These are phyloP conservation scores for Globisporangium cystogenes DNA, from an alignment of 352 stramenopile species.

Conservation along the genomic window DNA sequence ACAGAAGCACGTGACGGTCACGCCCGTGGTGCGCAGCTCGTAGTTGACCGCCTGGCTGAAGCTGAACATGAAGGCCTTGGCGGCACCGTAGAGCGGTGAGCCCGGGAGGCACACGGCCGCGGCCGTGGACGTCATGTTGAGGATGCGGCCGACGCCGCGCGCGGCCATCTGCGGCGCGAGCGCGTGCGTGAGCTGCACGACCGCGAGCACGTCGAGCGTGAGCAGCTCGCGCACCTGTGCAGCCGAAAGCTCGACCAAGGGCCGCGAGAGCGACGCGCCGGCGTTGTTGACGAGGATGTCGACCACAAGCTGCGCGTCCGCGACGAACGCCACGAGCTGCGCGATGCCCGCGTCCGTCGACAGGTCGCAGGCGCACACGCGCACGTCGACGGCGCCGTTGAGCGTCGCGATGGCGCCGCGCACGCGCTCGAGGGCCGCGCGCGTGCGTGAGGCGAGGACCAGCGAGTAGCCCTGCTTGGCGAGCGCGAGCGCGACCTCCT, in stretches of 20 bases:
- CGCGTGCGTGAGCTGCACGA: conserved; percentile 42
- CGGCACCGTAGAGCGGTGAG: conserved; percentile 57
- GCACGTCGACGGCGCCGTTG: conserved; percentile 45
- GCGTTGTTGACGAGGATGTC: conserved; percentile 88
- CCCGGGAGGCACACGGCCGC: conserved; percentile 39
- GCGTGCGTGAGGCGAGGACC: conserved; percentile 50
- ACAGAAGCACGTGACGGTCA: conserved; percentile 65
- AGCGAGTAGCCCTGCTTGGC: conserved; percentile 78
- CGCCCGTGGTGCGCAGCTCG: conserved; percentile 50
- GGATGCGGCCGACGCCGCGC: conserved; percentile 54
- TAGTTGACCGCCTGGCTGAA: conserved; percentile 72
- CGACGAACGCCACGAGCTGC: conserved; percentile 48
- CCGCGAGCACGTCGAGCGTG: conserved; percentile 21
- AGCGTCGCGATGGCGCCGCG: conserved; percentile 67
- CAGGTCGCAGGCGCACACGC: conserved; percentile 60
- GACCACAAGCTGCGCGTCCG: conserved; percentile 51
- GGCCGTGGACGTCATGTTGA: conserved; percentile 72
- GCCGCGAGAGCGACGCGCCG: conserved; percentile 28
- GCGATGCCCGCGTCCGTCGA: conserved; percentile 37
- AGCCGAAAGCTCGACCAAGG: conserved; percentile 30
- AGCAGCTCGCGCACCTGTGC: not conserved
- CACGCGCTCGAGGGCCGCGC: conserved; percentile 60
- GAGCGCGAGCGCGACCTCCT: conserved; percentile 73
- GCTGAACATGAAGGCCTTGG: conserved; percentile 62
- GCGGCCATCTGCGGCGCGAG: conserved; percentile 66